Conservation (phyloP, 257 asterid species). For the Fraxinus quadrangulata region DNA sequence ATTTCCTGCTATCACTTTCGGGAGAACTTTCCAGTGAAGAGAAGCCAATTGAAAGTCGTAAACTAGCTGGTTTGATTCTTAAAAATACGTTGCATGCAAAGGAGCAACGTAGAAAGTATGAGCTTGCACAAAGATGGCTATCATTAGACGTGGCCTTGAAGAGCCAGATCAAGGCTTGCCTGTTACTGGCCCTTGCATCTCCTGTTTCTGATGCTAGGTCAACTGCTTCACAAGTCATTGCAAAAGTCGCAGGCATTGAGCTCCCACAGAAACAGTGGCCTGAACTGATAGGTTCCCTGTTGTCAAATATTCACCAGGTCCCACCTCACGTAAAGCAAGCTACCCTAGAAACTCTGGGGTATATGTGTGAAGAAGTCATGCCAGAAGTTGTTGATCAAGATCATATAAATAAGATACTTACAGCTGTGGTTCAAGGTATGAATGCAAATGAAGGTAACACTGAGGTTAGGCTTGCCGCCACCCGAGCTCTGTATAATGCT, state of each 20-base stretch:
- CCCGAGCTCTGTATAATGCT: constrained; percentile 55
- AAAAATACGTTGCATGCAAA: constrained; percentile 72
- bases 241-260: constrained; percentile 66
- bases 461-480: constrained; percentile 59
- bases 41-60: constrained; percentile 68
- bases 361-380: constrained; percentile 57
- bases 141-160: constrained; percentile 44
- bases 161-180: constrained; percentile 51
- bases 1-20: constrained; percentile 54
- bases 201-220: constrained; percentile 52
- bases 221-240: constrained; percentile 61
- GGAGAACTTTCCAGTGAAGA: constrained; percentile 61
- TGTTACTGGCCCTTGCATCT: constrained; percentile 51
- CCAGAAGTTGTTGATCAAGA: constrained; percentile 61
- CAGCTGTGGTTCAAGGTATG: constrained; percentile 53
- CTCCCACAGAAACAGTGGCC: constrained; percentile 64
- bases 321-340: constrained; percentile 59
- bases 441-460: constrained; percentile 47
- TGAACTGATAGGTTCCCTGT: constrained; percentile 50
- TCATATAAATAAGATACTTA: too few relatives aligned
- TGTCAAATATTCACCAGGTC: constrained; percentile 52
- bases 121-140: constrained; percentile 56
- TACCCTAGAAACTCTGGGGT: constrained; percentile 60
- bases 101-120: constrained; percentile 58
- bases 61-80: constrained; percentile 57